phyloP scores from a whole-genome alignment of 257 asterid genomes.

The Prunella vulgaris region DNA sequence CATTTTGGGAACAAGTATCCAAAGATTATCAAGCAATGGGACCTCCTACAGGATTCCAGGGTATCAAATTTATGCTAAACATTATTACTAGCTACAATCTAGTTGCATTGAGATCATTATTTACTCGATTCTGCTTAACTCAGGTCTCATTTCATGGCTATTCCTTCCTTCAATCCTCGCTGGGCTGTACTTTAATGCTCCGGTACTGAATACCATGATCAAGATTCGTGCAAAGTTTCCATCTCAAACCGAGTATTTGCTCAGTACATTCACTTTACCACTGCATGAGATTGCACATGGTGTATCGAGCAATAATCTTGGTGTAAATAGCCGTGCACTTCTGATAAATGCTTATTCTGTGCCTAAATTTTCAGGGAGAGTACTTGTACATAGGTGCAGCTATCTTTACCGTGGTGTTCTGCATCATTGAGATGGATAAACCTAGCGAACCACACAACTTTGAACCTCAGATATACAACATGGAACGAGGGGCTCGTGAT shows the following conservation, averaged over 20 bases:
- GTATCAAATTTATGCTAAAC: conserved; percentile 22
- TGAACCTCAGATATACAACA: conserved; percentile 81
- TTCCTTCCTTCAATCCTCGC: conserved; percentile 77
- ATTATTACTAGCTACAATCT: not conserved
- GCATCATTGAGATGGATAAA: conserved; percentile 78
- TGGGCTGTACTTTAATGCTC: conserved; percentile 67
- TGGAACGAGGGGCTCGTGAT: conserved; percentile 89
- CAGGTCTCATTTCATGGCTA: conserved; percentile 80
- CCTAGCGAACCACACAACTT: conserved; percentile 92
- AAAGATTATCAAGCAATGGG: conserved; percentile 74
- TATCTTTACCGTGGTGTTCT: conserved; percentile 51
- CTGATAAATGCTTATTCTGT: not conserved
- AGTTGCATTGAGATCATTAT: not conserved
- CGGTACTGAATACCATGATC: conserved; percentile 33
- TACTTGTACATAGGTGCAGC: conserved; percentile 84
- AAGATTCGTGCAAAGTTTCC: not conserved
- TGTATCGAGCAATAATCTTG: not conserved
- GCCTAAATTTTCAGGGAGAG: conserved; percentile 53
- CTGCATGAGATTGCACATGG: not conserved
- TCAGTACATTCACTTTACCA: not conserved
- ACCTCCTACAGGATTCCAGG: conserved; percentile 94
- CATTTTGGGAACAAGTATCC: conserved; percentile 68
- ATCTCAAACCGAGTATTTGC: not conserved
- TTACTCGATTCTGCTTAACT: not conserved
- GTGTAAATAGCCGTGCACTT: no score